Percentiles rank a stretch among this genome's conserved stretches.
These are phyloP conservation scores for Picea mariana DNA, from an alignment of 83 land plant genomes.

Conservation along the genomic window DNA sequence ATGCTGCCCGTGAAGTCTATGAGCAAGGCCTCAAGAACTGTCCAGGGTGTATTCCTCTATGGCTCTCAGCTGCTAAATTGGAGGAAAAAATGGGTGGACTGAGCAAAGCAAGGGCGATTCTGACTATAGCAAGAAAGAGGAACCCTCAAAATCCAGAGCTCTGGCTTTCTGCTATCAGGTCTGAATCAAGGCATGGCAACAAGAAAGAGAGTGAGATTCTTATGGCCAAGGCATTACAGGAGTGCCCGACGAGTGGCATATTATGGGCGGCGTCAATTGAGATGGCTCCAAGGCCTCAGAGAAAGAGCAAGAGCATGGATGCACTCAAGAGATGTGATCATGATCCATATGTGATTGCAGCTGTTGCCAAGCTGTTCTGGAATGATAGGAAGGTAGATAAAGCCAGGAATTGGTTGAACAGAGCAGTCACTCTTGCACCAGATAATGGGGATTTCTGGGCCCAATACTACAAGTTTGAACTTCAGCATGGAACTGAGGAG, in stretches of 20 bases:
- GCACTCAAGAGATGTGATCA: constrained; percentile 82
- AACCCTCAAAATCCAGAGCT: constrained; percentile 66
- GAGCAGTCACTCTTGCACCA: constrained; percentile 87
- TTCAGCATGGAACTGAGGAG: constrained; percentile 88
- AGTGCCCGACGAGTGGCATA: constrained; percentile 85
- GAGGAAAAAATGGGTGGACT: constrained; percentile 23
- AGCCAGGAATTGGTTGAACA: constrained; percentile 84
- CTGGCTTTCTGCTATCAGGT: constrained; percentile 91
- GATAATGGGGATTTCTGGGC: constrained; percentile 99
- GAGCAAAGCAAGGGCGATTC: no score
- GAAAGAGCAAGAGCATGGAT: no score
- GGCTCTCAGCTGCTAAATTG: constrained; percentile 58
- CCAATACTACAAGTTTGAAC: constrained; percentile 84
- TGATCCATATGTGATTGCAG: constrained; percentile 93
- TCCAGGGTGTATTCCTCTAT: no score
- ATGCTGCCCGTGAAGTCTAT: no score
- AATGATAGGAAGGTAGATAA: constrained; percentile 91
- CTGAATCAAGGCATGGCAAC: constrained; percentile 82
- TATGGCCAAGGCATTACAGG: no score
- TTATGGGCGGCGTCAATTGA: no score
- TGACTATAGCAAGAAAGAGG: no score
- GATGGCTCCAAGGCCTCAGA: no score
- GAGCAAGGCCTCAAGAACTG: no score
- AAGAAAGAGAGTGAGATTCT: constrained; percentile 58
- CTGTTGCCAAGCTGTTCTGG: constrained; percentile 96